phyloP scores from a whole-genome alignment of 306 rosid species.

The Vachellia collinsii region DNA sequence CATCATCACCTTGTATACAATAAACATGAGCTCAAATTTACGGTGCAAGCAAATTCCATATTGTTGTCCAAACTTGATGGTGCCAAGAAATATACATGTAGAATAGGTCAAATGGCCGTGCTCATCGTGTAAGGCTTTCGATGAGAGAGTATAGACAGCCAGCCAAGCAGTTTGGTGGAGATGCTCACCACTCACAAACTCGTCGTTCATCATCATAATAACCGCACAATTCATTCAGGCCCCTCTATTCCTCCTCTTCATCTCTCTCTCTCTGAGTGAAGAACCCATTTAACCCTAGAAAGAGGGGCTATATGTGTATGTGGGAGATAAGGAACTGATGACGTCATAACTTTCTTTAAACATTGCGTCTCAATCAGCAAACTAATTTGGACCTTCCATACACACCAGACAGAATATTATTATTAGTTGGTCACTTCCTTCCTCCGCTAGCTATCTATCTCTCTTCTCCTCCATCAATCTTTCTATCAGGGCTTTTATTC shows the following conservation, averaged over 20 bases:
- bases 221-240: not conserved
- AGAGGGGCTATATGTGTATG: not conserved
- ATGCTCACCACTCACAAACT: not conserved
- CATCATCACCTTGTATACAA: not conserved
- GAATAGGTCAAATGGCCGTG: not conserved
- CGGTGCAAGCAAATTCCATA: slow-evolving; percentile 8
- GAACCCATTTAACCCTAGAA: slow-evolving; percentile 3
- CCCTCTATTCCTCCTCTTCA: not conserved
- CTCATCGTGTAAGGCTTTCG: not conserved
- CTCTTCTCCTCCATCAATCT: not conserved
- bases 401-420: not conserved
- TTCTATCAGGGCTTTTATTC: not conserved
- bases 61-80: not conserved
- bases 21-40: not conserved
- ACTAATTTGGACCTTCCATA: slow-evolving; percentile 13
- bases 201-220: not conserved
- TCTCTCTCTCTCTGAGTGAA: not conserved
- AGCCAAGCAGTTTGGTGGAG: not conserved
- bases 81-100: not conserved
- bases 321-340: slow-evolving; percentile 25
- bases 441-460: not conserved
- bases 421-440: not conserved
- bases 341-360: slow-evolving; percentile 51
- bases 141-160: not conserved
- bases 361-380: slow-evolving; percentile 45